Evolutionary conservation across 2,329 filamentous ascomycete genomes (phyloP), one percentile per base, ranked within the genome.

Genomic region (Paraconiothyrium sp.): DNA sequence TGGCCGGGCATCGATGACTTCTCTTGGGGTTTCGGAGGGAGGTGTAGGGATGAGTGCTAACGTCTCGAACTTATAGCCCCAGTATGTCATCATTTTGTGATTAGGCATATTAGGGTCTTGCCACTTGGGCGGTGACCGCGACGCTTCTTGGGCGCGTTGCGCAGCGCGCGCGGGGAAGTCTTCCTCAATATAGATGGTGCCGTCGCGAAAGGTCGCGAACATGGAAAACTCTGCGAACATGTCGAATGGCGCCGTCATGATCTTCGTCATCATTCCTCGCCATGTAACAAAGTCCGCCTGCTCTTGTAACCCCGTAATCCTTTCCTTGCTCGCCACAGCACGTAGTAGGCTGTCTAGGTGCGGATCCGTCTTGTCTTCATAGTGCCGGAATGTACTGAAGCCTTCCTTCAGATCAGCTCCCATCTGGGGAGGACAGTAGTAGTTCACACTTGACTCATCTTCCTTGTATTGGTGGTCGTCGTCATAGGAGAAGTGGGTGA

Each of bases 201-300:
- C 94, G 83, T 98, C 91, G 74, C 93, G 95, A 54, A 89, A 84
- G 2, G 94, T 97, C 52, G 93, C 94, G 76, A 97, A 97, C 93
- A 99, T 97, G 77, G 96, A 92, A 72, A 97, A 98, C 54, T 92
- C 93, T 72, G 63, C 92, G 75, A 90, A 87, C 67, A 90, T 86
- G 67, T 96, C 93, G 75, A 92, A 98, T 0, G 93, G 91, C 0
- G 90, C 84, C 0, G 90, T 89, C 89, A 98, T 89, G 67, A 99
- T 92, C 85, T 97, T 99, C 65, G 95, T 98, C 90, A 99, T 94
- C 93, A 98, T 97, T 41, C 95, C 95, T 72, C 95, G 85, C 94
- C 94, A 99, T 1, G 94, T 98, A 55, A 98, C 85, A 49, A 98
- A 77, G 70, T 97, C 89, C 2, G 91, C 90, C 63, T 93, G 89